phyloP scores from a whole-genome alignment of 768 basidiomycete species.

The Rhodotorula sphaerocarpa region DNA sequence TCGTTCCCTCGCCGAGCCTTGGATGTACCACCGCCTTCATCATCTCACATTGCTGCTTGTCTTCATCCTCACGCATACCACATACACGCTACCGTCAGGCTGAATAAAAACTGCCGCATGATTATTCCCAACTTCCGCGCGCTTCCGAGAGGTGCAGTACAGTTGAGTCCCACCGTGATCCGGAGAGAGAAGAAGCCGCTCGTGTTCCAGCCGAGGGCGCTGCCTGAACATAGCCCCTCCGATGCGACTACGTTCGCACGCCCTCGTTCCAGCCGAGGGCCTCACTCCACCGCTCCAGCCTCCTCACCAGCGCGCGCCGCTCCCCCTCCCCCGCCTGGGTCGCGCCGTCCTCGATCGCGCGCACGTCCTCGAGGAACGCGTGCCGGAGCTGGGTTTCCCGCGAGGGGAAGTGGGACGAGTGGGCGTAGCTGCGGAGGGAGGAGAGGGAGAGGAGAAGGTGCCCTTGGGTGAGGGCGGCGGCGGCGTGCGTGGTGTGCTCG shows the following conservation, averaged over 20 bases:
- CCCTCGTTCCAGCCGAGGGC: constrained; percentile 55
- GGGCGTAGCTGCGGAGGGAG: constrained; percentile 59
- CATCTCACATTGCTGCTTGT: too few relatives aligned
- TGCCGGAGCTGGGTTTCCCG: constrained; percentile 50
- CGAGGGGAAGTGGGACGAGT: constrained; percentile 51
- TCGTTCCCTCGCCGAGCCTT: too few relatives aligned
- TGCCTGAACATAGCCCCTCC: too few relatives aligned
- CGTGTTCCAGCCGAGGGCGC: too few relatives aligned
- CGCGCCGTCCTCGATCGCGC: constrained; percentile 58
- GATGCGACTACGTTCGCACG: constrained; percentile 1
- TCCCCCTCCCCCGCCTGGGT: constrained; percentile 55
- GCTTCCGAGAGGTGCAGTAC: too few relatives aligned
- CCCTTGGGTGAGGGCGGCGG: constrained; percentile 56
- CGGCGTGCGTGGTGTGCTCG: constrained; percentile 4
- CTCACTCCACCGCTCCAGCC: constrained; percentile 79
- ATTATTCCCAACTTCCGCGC: too few relatives aligned
- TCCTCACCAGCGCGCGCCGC: constrained; percentile 70
- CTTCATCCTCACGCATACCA: too few relatives aligned
- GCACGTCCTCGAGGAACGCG: constrained; percentile 76
- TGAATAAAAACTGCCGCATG: too few relatives aligned
- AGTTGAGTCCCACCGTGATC: too few relatives aligned
- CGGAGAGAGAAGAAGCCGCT: too few relatives aligned
- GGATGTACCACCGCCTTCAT: too few relatives aligned
- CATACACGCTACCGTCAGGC: too few relatives aligned
- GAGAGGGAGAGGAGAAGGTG: constrained; percentile 64